Base-by-base conservation (phyloP, 805 yeast species). In the Allodekkera sacchari region DNA sequence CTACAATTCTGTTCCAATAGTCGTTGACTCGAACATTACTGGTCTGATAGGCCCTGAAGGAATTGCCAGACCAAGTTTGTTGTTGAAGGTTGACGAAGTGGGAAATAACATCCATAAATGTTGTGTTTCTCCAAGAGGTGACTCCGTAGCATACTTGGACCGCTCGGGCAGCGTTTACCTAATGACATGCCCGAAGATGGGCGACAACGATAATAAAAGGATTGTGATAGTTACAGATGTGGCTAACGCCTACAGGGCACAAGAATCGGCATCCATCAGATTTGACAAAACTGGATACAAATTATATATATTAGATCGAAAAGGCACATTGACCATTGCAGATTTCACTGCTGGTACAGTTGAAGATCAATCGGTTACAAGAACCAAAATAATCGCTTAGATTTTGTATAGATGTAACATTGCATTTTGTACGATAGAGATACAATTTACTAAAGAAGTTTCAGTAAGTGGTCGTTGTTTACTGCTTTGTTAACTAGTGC, bases 301-400 rank as follows among this genome's bases (percentile, higher is more conserved):
- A 39, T 61, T 88, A 13, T 78, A 74, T 43, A 68, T 75, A 4
- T 67, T 85, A 11, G 97, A 88, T 53, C 62, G 96, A 25, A 83
- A 82, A 46, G 96, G 96, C 0, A 55, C 74, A 1, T 58, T 87
- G 28, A 77, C 77, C 39, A 71, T 87, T 20, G 83, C 82, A 43
- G 96, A 88, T 56, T 88, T 87, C 57, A 82, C 92, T 10, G 88
- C 85, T 32, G 95, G 94, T 2, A 55, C 77, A 15, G 92, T 92
- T 9, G 77, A 75, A 40, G 76, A 74, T 43, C 68, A 66, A 16
- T 79, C 75, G 12, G 77, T 80, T 6, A 69, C 81, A 3, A 71
- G 79, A 49, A 75, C 83, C 56, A 78, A 77, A 50, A 69, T 75
- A 25, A 57, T 75, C 11, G 63, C 59, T 37, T 57, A 42, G 42